phyloP scores from a whole-genome alignment of 2,329 filamentous ascomycete genomes.

The Pleurostoma richardsiae region DNA sequence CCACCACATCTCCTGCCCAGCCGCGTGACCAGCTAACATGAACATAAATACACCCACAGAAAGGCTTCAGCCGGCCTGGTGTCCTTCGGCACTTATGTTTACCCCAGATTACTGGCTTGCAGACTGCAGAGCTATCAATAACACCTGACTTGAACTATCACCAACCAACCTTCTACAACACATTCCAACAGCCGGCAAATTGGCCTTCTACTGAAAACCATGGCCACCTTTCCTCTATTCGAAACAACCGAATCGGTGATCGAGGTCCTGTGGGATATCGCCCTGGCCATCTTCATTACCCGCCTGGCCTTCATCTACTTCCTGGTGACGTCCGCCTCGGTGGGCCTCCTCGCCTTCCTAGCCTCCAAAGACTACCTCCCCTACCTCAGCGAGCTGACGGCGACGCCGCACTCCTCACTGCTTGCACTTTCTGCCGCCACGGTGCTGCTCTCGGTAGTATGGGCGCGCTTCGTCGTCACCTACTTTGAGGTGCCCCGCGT shows the following conservation, averaged over 20 bases:
- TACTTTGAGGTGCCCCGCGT: conserved; percentile 21
- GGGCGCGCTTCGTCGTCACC: conserved; percentile 16
- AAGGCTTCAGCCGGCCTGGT: too few relatives aligned
- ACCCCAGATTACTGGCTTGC: too few relatives aligned
- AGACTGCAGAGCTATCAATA: too few relatives aligned
- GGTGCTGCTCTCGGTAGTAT: conserved; percentile 13
- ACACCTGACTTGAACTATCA: too few relatives aligned
- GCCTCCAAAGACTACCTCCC: conserved; percentile 9
- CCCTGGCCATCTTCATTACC: conserved; percentile 26
- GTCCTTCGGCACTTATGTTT: too few relatives aligned
- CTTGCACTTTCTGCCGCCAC: conserved; percentile 9
- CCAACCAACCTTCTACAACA: too few relatives aligned
- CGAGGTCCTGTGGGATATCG: conserved; percentile 30
- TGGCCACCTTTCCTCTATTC: conserved; percentile 14
- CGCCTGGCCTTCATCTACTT: conserved; percentile 24
- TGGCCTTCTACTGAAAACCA: neutral
- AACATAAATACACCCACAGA: neutral
- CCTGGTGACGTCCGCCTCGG: conserved; percentile 16
- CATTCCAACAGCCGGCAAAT: too few relatives aligned
- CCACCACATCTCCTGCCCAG: neutral
- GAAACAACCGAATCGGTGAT: conserved; percentile 26
- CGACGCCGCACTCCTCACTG: conserved; percentile 4
- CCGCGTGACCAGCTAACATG: neutral
- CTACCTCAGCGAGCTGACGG: conserved; percentile 3
- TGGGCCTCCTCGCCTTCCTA: conserved; percentile 9